A percentile compares a stretch with the other conserved stretches of the same genome.
Evolutionary conservation across 2,329 filamentous ascomycete species (phyloP).

Genomic region (Scytalidium lignicola): DNA sequence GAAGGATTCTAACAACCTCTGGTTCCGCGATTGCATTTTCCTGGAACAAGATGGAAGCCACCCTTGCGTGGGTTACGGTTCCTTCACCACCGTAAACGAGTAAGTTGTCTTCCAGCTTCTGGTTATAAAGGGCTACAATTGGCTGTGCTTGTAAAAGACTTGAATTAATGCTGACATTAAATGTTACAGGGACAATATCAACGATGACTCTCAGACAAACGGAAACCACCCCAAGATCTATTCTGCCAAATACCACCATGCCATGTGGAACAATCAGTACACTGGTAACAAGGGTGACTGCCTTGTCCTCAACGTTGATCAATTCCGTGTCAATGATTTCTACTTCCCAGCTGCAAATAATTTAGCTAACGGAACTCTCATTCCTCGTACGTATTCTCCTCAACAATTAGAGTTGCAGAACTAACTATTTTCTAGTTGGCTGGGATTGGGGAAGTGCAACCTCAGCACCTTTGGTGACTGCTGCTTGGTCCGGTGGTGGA

Average conservation of each 20-base stretch:
- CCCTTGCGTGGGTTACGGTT: constrained; percentile 9
- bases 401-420: not conserved
- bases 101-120: constrained; percentile 1
- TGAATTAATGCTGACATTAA: not conserved
- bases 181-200: not conserved
- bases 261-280: not conserved
- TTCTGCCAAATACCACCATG: not conserved
- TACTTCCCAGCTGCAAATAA: not conserved
- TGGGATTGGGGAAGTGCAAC: not conserved
- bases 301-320: not conserved
- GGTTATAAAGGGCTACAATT: not conserved
- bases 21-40: constrained; percentile 13
- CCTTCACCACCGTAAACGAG: constrained; percentile 9
- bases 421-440: not conserved
- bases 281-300: not conserved
- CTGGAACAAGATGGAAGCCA: constrained; percentile 15
- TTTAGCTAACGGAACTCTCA: not conserved
- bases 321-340: not conserved
- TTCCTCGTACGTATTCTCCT: not conserved
- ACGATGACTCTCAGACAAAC: not conserved
- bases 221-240: not conserved
- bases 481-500: not conserved
- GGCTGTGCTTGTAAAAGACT: not conserved
- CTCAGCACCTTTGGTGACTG: not conserved
- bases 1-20: constrained; percentile 8